These are phyloP conservation scores for Pythium oligandrum DNA, from an alignment of 352 stramenopile species.

Conservation along the genomic window DNA sequence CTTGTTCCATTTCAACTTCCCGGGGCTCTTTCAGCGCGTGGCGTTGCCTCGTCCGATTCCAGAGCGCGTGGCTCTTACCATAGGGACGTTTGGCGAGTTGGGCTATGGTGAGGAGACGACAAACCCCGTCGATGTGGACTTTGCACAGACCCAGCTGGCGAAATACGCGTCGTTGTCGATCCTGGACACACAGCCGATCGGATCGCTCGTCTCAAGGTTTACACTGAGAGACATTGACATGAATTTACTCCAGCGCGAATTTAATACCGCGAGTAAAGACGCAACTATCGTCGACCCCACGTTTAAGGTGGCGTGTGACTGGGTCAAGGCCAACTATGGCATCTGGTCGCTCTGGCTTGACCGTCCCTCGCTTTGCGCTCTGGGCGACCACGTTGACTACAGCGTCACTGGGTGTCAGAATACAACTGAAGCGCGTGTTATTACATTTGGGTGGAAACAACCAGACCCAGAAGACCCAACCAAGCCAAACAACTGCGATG, in stretches of 20 bases:
- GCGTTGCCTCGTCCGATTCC: slow-evolving; percentile 27
- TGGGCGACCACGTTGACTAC: slow-evolving; percentile 26
- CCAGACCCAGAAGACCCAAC: slow-evolving; percentile 31
- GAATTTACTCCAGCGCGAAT: not conserved
- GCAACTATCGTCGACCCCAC: slow-evolving; percentile 13
- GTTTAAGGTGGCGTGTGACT: slow-evolving; percentile 41
- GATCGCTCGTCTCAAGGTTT: not conserved
- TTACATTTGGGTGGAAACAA: slow-evolving; percentile 33
- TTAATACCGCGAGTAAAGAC: not conserved
- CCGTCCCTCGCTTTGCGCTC: slow-evolving; percentile 15
- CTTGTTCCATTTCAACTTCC: slow-evolving; percentile 26
- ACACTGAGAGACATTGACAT: not conserved
- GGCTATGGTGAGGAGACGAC: slow-evolving; percentile 33
- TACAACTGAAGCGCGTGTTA: slow-evolving; percentile 11
- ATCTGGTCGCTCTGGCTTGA: slow-evolving; percentile 26
- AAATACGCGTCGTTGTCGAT: slow-evolving; percentile 25
- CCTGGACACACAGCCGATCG: slow-evolving; percentile 8
- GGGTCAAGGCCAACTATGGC: slow-evolving; percentile 30
- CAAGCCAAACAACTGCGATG: slow-evolving; percentile 38
- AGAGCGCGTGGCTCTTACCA: slow-evolving; percentile 15
- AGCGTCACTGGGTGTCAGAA: slow-evolving; percentile 20
- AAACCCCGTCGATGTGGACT: slow-evolving; percentile 41
- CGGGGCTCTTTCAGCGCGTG: slow-evolving; percentile 26
- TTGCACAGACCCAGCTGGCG: slow-evolving; percentile 24
- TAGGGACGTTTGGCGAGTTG: slow-evolving; percentile 36